These are phyloP conservation scores for Cryphonectria radicalis DNA, from an alignment of 2,329 filamentous ascomycete species.

Conservation along the genomic window DNA sequence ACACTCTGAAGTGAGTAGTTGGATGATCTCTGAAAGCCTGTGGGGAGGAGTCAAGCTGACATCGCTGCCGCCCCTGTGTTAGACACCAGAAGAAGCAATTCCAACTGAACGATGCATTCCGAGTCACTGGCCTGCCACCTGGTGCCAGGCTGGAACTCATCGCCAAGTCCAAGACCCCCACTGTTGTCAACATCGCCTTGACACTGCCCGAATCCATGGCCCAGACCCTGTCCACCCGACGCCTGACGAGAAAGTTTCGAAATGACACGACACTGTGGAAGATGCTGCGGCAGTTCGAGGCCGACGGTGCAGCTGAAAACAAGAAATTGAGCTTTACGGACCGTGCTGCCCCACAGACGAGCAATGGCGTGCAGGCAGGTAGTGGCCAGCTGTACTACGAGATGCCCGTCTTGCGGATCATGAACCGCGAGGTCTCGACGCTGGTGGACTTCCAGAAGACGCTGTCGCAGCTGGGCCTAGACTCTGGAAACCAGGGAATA, in stretches of 20 bases:
- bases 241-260: slow-evolving; percentile 82
- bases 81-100: slow-evolving; percentile 86
- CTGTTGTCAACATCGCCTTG: slow-evolving; percentile 85
- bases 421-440: slow-evolving; percentile 76
- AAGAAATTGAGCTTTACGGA: slow-evolving; percentile 80
- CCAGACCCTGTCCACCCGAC: slow-evolving; percentile 63
- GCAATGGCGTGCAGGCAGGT: slow-evolving; percentile 54
- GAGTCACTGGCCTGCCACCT: slow-evolving; percentile 72
- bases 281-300: slow-evolving; percentile 87
- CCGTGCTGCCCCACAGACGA: slow-evolving; percentile 70
- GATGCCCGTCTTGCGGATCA: slow-evolving; percentile 80
- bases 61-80: not conserved
- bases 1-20: slow-evolving; percentile 74
- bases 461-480: slow-evolving; percentile 83
- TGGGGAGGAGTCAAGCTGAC: slow-evolving; percentile 10
- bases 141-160: slow-evolving; percentile 94
- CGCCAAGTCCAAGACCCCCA: slow-evolving; percentile 81
- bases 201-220: slow-evolving; percentile 78
- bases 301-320: slow-evolving; percentile 65
- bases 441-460: slow-evolving; percentile 89
- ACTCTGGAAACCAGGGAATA: slow-evolving; percentile 79
- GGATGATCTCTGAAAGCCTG: not conserved
- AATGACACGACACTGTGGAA: slow-evolving; percentile 90
- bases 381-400: slow-evolving; percentile 87
- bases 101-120: slow-evolving; percentile 37